These are phyloP conservation scores for Guadua angustifolia DNA, from an alignment of 176 grass and related monocot species.

Conservation along the genomic window DNA sequence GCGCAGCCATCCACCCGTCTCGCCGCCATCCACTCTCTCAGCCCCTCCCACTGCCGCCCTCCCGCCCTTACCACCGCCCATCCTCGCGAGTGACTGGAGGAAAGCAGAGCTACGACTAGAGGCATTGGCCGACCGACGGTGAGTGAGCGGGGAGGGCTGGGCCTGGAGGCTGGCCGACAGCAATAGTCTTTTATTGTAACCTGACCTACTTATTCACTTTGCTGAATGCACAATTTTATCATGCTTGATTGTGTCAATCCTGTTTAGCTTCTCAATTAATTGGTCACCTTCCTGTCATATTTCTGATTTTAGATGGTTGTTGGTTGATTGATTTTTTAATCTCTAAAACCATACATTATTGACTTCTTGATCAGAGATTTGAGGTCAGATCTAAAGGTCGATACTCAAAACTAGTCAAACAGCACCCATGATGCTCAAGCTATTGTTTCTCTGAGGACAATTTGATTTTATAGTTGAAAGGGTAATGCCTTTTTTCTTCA, in stretches of 20 bases:
- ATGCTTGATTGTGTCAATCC: not conserved
- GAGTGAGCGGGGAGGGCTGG: no score
- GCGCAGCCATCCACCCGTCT: no score
- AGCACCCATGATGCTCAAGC: not conserved
- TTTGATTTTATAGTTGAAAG: not conserved
- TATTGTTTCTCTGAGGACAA: not conserved
- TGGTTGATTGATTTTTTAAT: not conserved
- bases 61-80: no score
- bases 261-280: not conserved
- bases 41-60: no score
- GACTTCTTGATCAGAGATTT: not conserved
- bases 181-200: not conserved
- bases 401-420: not conserved
- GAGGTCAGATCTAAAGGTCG: constrained; percentile 1
- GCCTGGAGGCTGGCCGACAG: no score
- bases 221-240: not conserved
- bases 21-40: no score
- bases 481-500: not conserved
- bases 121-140: no score
- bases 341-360: not conserved
- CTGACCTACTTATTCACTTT: not conserved
- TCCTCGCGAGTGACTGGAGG: no score
- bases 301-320: not conserved
- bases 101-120: no score
- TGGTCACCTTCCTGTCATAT: not conserved